phyloP scores from a whole-genome alignment of 164 flowering plant species.

The Buxus sempervirens region DNA sequence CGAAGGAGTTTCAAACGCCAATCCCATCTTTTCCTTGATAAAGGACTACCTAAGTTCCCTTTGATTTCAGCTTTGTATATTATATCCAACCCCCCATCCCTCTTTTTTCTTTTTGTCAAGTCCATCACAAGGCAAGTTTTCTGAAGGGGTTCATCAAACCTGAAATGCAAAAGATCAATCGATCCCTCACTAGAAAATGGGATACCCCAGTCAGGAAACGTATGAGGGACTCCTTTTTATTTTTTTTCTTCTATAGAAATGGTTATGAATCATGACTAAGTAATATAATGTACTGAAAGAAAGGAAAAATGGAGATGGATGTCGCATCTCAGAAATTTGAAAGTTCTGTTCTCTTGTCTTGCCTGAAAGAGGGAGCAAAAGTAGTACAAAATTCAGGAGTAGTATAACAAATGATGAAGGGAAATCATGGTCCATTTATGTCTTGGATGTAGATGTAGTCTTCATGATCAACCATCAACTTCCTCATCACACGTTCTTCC shows the following conservation, averaged over 20 bases:
- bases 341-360: too few relatives aligned
- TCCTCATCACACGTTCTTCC: not conserved
- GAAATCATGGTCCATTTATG: not conserved
- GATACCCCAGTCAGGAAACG: too few relatives aligned
- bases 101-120: not conserved
- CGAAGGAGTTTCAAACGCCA: slow-evolving; percentile 39
- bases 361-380: not conserved
- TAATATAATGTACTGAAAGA: too few relatives aligned
- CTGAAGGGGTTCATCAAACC: too few relatives aligned
- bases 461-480: not conserved
- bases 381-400: not conserved
- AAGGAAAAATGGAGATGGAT: too few relatives aligned
- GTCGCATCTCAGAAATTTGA: not conserved
- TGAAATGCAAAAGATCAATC: too few relatives aligned
- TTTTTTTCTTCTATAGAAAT: too few relatives aligned
- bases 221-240: too few relatives aligned
- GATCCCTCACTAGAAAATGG: too few relatives aligned
- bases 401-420: not conserved
- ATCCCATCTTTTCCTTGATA: slow-evolving; percentile 46
- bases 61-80: slow-evolving; percentile 15
- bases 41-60: slow-evolving; percentile 74
- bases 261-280: too few relatives aligned
- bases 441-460: slow-evolving; percentile 3
- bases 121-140: too few relatives aligned
- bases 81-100: too few relatives aligned